These are phyloP conservation scores for Spiraea crenata DNA, from an alignment of 331 rosid species.

Conservation along the genomic window DNA sequence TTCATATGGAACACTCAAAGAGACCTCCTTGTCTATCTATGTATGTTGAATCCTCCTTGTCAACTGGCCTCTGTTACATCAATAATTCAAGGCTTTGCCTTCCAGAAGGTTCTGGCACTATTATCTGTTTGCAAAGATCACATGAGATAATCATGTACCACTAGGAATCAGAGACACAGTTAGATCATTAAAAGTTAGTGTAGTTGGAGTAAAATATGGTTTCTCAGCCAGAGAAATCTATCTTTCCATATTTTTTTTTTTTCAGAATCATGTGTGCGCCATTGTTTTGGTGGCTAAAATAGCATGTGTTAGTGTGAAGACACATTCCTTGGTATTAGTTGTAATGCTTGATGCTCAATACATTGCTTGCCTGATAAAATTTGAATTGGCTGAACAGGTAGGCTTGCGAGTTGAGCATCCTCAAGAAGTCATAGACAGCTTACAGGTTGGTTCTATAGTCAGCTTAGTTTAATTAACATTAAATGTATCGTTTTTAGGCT, in stretches of 20 bases:
- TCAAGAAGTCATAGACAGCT: slow-evolving; percentile 77
- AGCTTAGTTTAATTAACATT: neutral
- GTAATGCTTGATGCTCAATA: slow-evolving; percentile 8
- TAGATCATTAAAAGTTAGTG: neutral
- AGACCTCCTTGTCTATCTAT: neutral
- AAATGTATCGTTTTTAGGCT: neutral
- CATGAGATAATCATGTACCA: neutral
- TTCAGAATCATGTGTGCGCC: neutral
- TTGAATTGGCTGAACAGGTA: slow-evolving; percentile 52
- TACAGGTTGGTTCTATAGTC: slow-evolving; percentile 60
- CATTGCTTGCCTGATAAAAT: slow-evolving; percentile 15
- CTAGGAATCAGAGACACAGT: neutral
- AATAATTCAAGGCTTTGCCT: neutral
- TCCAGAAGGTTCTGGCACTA: slow-evolving; percentile 1
- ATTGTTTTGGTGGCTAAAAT: neutral
- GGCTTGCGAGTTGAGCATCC: slow-evolving; percentile 98
- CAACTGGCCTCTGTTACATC: neutral
- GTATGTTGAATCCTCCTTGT: neutral
- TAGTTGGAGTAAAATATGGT: neutral
- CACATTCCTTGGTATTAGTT: slow-evolving; percentile 15
- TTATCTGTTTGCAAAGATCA: neutral
- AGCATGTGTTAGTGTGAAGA: neutral
- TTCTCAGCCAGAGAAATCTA: neutral
- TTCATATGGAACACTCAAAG: slow-evolving; percentile 19
- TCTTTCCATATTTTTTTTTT: slow-evolving; percentile 3